phyloP scores from a whole-genome alignment of 73 alveolate genomes.

The Paramecium primaurelia region DNA sequence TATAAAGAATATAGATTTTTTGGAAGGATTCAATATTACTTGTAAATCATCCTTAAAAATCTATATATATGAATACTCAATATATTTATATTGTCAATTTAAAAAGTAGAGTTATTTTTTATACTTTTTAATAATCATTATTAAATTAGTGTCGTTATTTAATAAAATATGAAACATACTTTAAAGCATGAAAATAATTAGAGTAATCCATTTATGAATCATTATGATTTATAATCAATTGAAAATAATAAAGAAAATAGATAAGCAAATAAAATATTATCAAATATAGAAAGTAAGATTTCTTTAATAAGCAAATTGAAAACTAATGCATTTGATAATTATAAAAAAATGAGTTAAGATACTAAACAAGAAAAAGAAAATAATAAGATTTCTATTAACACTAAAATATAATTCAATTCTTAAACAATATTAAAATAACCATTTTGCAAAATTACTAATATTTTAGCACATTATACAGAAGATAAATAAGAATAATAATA shows the following conservation, averaged over 20 bases:
- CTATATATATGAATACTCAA: too few relatives aligned
- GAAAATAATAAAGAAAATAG: background rate
- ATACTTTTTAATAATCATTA: background rate
- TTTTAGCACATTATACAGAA: background rate
- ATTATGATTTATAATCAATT: background rate
- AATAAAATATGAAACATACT: background rate
- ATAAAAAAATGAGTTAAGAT: background rate
- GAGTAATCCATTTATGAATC: background rate
- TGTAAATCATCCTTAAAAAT: too few relatives aligned
- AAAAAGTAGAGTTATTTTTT: background rate
- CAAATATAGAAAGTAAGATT: background rate
- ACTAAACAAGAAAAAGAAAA: background rate
- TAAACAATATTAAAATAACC: background rate
- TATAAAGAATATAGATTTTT: background rate
- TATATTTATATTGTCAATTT: background rate
- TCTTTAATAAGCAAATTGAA: background rate
- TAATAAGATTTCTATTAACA: background rate
- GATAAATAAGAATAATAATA: background rate
- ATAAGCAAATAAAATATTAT: background rate
- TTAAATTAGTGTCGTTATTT: conserved; percentile 8
- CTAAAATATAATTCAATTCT: background rate
- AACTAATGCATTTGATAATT: background rate
- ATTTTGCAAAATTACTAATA: background rate
- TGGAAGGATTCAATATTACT: background rate
- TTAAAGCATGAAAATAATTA: background rate